phyloP scores from a whole-genome alignment of 306 rosid species.

The Cucumis cinereus region DNA sequence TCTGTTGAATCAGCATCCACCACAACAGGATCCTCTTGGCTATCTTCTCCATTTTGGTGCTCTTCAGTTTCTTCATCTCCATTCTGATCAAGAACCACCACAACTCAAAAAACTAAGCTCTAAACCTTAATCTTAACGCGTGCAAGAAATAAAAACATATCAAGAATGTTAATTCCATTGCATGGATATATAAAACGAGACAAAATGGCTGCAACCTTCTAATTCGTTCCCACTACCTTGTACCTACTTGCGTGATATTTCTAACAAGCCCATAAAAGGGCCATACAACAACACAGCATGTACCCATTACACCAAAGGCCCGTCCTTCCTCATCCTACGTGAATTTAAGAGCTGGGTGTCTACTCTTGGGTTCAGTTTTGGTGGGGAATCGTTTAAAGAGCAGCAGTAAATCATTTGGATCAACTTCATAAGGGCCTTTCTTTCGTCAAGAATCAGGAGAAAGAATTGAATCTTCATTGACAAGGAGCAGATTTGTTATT shows the following conservation, averaged over 20 bases:
- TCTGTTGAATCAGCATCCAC: constrained; percentile 34
- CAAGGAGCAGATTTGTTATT: not conserved
- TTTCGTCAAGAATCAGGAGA: not conserved
- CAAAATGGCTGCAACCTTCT: not conserved
- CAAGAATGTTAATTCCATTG: not conserved
- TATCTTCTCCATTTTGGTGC: constrained; percentile 18
- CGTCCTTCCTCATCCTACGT: not conserved
- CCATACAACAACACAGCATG: not conserved
- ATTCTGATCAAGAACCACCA: constrained; percentile 18
- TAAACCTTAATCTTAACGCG: not conserved
- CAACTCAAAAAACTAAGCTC: not conserved
- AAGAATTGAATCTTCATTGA: too few species aligned
- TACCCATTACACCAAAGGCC: not conserved
- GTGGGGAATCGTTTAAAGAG: not conserved
- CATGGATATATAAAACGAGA: not conserved
- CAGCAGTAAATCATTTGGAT: not conserved
- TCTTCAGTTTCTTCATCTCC: constrained; percentile 12
- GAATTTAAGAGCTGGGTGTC: not conserved
- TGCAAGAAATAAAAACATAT: not conserved
- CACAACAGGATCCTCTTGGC: constrained; percentile 20
- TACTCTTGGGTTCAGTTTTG: not conserved
- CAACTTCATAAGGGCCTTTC: not conserved
- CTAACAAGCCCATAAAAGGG: not conserved
- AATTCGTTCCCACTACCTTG: too few species aligned
- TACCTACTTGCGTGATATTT: not conserved